Conservation (phyloP, 352 stramenopile genomes). For the Phytopythium kandeliae region DNA sequence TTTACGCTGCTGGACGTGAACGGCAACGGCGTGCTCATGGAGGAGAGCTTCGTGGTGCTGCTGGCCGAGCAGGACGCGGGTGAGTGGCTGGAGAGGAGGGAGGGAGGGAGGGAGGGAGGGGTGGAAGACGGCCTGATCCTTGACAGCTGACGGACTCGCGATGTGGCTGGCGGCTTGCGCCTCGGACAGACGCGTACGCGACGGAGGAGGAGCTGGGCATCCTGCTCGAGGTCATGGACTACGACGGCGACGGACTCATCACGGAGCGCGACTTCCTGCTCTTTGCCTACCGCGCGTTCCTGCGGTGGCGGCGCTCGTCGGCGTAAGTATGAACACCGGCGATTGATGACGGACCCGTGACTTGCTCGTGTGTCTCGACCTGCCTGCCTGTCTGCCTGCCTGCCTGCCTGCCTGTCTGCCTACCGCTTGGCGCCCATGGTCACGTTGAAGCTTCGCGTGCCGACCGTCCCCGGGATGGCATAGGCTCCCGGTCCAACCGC, state of each 20-base stretch:
- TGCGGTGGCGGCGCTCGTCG: conserved; percentile 38
- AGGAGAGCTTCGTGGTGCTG: conserved; percentile 79
- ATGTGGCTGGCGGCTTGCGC: neutral
- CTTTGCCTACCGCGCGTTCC: conserved; percentile 68
- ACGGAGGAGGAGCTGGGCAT: conserved; percentile 76
- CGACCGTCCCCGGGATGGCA: conserved; percentile 44
- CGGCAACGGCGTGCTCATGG: conserved; percentile 59
- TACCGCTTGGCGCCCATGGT: conserved; percentile 35
- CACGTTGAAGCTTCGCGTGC: conserved; percentile 64
- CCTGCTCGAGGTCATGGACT: conserved; percentile 76
- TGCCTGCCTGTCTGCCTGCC: no score
- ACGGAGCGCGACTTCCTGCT: conserved; percentile 78
- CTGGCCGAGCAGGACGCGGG: conserved; percentile 76
- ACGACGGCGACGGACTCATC: conserved; percentile 69
- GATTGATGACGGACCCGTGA: neutral
- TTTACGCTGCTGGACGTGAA: conserved; percentile 68
- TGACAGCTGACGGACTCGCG: neutral
- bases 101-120: no score
- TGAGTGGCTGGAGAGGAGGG: no score
- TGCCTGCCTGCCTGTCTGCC: neutral
- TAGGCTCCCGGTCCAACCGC: conserved; percentile 47
- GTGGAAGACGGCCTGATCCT: no score
- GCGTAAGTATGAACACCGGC: neutral
- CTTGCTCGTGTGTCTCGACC: neutral
- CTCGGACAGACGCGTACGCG: conserved; percentile 68